phyloP scores from a whole-genome alignment of 129 eudicot species.

The Flaveria bidentis region DNA sequence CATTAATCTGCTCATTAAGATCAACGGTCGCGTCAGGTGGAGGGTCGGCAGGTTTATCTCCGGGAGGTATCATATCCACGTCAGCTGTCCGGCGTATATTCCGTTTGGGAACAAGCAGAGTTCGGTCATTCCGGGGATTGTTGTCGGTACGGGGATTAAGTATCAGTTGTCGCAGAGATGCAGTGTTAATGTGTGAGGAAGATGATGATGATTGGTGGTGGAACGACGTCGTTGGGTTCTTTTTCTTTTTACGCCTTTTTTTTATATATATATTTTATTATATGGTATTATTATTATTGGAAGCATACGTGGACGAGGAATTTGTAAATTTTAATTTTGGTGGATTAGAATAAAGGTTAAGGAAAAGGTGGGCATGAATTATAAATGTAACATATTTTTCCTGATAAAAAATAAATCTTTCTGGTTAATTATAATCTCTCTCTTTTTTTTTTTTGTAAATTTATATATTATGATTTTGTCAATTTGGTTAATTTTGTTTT shows the following conservation, averaged over 20 bases:
- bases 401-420: constrained; percentile 9
- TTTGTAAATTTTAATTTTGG: constrained; percentile 39
- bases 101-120: constrained; percentile 51
- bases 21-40: constrained; percentile 80
- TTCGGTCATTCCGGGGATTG: constrained; percentile 43
- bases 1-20: constrained; percentile 45
- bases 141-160: constrained; percentile 52
- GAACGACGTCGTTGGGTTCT: too few species aligned
- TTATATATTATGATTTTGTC: background rate
- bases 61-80: constrained; percentile 68
- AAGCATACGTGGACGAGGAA: constrained; percentile 27
- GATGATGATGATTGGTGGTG: background rate
- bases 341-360: constrained; percentile 31
- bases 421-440: background rate
- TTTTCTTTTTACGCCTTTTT: background rate
- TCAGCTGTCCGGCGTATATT: constrained; percentile 61
- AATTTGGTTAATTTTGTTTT: background rate
- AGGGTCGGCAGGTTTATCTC: constrained; percentile 60
- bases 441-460: background rate
- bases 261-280: background rate
- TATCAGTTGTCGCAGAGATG: constrained; percentile 65
- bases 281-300: constrained; percentile 6
- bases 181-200: constrained; percentile 59
- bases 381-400: constrained; percentile 21
- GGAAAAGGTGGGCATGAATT: constrained; percentile 23